Percentiles rank a stretch among this genome's conserved stretches.
These are phyloP conservation scores for Suillus americanus DNA, from an alignment of 768 basidiomycete genomes.

Conservation along the genomic window DNA sequence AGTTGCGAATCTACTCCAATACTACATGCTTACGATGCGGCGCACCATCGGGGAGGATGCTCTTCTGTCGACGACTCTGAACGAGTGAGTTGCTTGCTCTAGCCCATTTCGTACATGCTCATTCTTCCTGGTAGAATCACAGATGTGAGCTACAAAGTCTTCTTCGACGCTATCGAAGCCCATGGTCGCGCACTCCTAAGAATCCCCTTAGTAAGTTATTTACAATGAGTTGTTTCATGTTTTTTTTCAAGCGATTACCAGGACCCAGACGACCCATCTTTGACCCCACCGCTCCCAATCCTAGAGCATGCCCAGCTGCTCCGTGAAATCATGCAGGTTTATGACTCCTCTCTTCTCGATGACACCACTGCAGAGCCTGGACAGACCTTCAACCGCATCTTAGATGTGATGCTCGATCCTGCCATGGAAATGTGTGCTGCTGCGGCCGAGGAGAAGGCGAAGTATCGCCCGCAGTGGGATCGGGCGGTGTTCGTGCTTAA, in stretches of 20 bases:
- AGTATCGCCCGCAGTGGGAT: slow-evolving; percentile 69
- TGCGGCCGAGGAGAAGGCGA: slow-evolving; percentile 65
- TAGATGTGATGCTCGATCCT: slow-evolving; percentile 86
- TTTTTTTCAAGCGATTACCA: slow-evolving; percentile 22
- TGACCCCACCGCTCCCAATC: slow-evolving; percentile 73
- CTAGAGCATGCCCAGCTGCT: slow-evolving; percentile 83
- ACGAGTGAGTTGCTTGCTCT: slow-evolving; percentile 57
- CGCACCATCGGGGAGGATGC: slow-evolving; percentile 89
- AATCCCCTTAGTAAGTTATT: slow-evolving; percentile 48
- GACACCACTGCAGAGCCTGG: slow-evolving; percentile 23
- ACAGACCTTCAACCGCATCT: slow-evolving; percentile 61
- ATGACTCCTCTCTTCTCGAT: slow-evolving; percentile 81
- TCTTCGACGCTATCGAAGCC: slow-evolving; percentile 84
- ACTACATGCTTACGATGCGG: slow-evolving; percentile 91
- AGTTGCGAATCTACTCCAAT: slow-evolving; percentile 92
- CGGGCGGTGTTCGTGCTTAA: slow-evolving; percentile 82
- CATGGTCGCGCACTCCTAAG: slow-evolving; percentile 70
- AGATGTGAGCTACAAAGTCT: slow-evolving; percentile 75
- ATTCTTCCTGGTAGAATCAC: slow-evolving; percentile 58
- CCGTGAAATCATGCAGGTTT: slow-evolving; percentile 86
- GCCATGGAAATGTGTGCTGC: slow-evolving; percentile 71
- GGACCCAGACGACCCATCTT: slow-evolving; percentile 68
- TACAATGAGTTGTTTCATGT: not conserved
- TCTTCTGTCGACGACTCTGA: slow-evolving; percentile 68
- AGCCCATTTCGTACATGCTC: not conserved